Conservation (phyloP, 371 early-diverging fungal genomes). For the Apophysomyces ossiformis region DNA sequence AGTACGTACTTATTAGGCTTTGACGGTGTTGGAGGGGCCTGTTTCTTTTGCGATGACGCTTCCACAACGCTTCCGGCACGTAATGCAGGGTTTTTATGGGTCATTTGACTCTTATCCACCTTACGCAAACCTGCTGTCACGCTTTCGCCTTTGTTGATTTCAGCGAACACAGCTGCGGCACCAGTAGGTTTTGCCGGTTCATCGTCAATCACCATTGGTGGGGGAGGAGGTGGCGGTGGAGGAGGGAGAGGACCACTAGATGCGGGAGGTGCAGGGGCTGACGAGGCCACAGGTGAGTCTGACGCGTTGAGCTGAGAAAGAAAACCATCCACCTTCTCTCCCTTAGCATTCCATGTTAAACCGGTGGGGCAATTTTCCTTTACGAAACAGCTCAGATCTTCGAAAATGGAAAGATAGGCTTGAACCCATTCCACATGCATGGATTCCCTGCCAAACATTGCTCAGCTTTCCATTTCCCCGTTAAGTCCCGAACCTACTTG, state of each 20-base stretch:
- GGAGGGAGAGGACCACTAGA: slow-evolving; percentile 67
- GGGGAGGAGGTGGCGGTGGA: slow-evolving; percentile 68
- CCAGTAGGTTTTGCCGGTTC: slow-evolving; percentile 32
- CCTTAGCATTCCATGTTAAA: slow-evolving; percentile 88
- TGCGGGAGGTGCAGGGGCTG: slow-evolving; percentile 53
- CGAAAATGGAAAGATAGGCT: slow-evolving; percentile 68
- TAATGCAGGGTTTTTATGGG: slow-evolving; percentile 94
- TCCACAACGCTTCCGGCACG: slow-evolving; percentile 67
- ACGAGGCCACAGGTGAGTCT: slow-evolving; percentile 48
- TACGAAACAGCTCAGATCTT: slow-evolving; percentile 82
- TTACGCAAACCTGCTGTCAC: slow-evolving; percentile 88
- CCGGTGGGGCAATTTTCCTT: slow-evolving; percentile 92
- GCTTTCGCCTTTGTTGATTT: slow-evolving; percentile 82
- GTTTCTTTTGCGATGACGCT: slow-evolving; percentile 47
- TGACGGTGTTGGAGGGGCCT: slow-evolving; percentile 67
- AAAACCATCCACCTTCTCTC: slow-evolving; percentile 62
- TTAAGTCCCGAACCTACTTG: slow-evolving; percentile 60
- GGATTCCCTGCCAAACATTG: slow-evolving; percentile 59
- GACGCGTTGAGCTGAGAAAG: slow-evolving; percentile 44
- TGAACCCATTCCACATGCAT: slow-evolving; percentile 88
- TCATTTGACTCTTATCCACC: slow-evolving; percentile 95
- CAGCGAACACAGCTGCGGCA: slow-evolving; percentile 81
- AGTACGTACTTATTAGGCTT: slow-evolving; percentile 67
- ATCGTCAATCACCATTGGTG: slow-evolving; percentile 56
- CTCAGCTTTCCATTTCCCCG: slow-evolving; percentile 10